phyloP scores from a whole-genome alignment of 164 flowering plant species.

The Buxus sempervirens region DNA sequence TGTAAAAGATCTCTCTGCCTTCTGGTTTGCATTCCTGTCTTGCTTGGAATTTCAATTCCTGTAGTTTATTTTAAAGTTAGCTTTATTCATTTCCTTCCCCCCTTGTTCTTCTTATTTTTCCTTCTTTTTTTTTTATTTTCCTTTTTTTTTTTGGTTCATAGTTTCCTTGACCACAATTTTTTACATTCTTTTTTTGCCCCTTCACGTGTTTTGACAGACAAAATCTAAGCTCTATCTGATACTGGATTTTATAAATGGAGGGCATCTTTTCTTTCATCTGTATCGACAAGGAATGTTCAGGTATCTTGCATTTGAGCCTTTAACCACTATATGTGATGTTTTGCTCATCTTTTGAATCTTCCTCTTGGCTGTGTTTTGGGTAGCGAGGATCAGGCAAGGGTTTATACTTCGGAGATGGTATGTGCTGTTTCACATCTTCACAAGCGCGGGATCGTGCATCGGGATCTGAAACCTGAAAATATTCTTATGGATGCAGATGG shows the following conservation, averaged over 20 bases:
- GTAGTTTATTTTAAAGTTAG: too few relatives aligned
- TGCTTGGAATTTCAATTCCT: too few relatives aligned
- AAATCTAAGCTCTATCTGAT: constrained; percentile 81
- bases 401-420: constrained; percentile 91
- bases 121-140: too few relatives aligned
- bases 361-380: constrained; percentile 31
- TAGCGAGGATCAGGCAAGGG: constrained; percentile 94
- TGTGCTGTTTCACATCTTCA: constrained; percentile 98
- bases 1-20: too few relatives aligned
- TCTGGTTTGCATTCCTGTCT: too few relatives aligned
- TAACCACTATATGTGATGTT: not conserved
- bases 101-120: too few relatives aligned
- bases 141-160: too few relatives aligned
- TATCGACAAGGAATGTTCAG: constrained; percentile 89
- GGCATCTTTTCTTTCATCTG: constrained; percentile 89
- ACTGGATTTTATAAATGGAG: constrained; percentile 86
- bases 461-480: constrained; percentile 96
- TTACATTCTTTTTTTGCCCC: not conserved
- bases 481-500: constrained; percentile 92
- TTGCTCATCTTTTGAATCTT: constrained; percentile 28
- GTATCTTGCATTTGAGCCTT: constrained; percentile 29
- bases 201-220: constrained; percentile 47
- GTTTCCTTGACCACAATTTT: too few relatives aligned
- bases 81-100: too few relatives aligned
- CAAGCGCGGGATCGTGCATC: constrained; percentile 80